phyloP scores from a whole-genome alignment of 306 rosid species.

The Carpinus fangiana region DNA sequence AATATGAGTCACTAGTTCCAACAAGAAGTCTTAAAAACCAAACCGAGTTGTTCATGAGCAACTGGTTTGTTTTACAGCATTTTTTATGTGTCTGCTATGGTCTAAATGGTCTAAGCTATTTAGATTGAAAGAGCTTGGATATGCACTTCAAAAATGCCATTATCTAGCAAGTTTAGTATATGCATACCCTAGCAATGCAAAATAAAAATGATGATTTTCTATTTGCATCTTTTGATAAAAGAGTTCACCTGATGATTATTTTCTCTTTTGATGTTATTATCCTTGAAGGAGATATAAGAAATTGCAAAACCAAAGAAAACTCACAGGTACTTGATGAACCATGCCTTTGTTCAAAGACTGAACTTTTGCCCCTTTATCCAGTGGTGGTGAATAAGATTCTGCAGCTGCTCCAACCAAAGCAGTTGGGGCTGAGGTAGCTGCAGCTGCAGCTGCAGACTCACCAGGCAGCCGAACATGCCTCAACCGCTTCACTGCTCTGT shows the following conservation, averaged over 20 bases:
- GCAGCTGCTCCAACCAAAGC: slow-evolving; percentile 13
- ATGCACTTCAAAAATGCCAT: background rate
- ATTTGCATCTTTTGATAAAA: background rate
- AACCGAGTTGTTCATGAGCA: background rate
- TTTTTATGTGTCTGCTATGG: background rate
- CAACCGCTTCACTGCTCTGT: slow-evolving; percentile 29
- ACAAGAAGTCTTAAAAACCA: background rate
- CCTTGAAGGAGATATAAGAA: background rate
- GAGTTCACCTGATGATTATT: background rate
- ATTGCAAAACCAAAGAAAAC: background rate
- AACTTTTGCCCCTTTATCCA: slow-evolving; percentile 13
- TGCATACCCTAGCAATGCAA: background rate
- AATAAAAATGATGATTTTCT: background rate
- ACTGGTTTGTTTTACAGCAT: background rate
- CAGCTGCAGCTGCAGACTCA: slow-evolving; percentile 9
- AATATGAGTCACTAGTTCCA: too few species aligned
- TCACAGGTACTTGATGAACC: slow-evolving; percentile 9
- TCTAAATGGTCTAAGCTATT: background rate
- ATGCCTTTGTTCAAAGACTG: slow-evolving; percentile 6
- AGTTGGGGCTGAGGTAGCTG: slow-evolving; percentile 4
- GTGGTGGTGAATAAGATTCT: slow-evolving; percentile 17
- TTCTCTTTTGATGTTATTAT: background rate
- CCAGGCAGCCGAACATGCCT: slow-evolving; percentile 24
- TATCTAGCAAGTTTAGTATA: background rate
- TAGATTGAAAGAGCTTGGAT: background rate